These are phyloP conservation scores for Hypoxylon crocopeplum DNA, from an alignment of 495 filamentous ascomycete species.

Conservation along the genomic window DNA sequence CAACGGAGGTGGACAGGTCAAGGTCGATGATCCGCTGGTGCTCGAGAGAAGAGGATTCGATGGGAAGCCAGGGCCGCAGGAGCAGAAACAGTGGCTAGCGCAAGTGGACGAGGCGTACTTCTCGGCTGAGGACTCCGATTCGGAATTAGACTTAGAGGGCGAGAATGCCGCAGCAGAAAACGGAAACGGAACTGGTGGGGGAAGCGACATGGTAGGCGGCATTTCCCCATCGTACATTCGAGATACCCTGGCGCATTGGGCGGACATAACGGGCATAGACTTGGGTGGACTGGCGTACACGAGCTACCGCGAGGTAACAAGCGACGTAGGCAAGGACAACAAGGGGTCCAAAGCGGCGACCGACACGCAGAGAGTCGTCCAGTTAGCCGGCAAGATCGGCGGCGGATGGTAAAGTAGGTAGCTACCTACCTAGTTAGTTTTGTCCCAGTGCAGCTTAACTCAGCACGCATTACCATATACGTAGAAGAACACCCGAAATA, in stretches of 20 bases:
- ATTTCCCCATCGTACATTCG: conserved; percentile 63
- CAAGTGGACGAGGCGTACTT: conserved; percentile 95
- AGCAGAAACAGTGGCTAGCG: conserved; percentile 85
- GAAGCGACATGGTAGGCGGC: conserved; percentile 58
- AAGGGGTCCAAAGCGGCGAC: conserved; percentile 42
- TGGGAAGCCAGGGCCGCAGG: conserved; percentile 66
- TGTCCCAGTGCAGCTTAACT: conserved; percentile 9
- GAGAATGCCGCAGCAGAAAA: conserved; percentile 23
- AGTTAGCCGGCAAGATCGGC: conserved; percentile 89
- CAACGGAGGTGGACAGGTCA: conserved; percentile 95
- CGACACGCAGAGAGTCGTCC: conserved; percentile 82
- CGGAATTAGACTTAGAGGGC: conserved; percentile 33
- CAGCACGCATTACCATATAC: too few relatives aligned
- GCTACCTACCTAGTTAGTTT: not conserved
- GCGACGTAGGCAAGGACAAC: conserved; percentile 84
- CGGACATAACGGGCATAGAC: conserved; percentile 68
- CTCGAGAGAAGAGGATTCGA: conserved; percentile 52
- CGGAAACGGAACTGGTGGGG: conserved; percentile 20
- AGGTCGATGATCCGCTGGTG: conserved; percentile 74
- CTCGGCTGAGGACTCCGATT: conserved; percentile 71
- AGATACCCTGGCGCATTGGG: conserved; percentile 74
- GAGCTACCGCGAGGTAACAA: conserved; percentile 88
- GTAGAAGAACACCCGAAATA: too few relatives aligned
- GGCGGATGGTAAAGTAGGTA: conserved; percentile 97
- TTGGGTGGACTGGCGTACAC: conserved; percentile 80